A percentile compares a stretch with the other conserved stretches of the same genome.
These are phyloP conservation scores for Sporothrix luriei DNA, from an alignment of 2,329 filamentous ascomycete species.

Conservation along the genomic window DNA sequence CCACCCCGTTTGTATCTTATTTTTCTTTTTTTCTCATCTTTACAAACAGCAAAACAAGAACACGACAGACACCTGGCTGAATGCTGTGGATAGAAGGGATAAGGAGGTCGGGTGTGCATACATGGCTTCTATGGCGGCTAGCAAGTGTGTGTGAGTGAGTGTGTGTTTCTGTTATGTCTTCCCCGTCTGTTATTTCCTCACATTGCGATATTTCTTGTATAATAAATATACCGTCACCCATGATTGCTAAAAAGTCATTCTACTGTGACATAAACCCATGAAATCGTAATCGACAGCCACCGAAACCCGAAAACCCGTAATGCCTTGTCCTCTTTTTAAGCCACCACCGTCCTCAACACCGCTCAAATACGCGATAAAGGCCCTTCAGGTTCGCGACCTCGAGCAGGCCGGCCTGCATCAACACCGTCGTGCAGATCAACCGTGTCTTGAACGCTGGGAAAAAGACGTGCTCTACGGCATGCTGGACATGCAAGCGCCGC, in stretches of 20 bases:
- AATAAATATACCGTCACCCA: conserved; percentile 23
- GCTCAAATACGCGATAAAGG: conserved; percentile 90
- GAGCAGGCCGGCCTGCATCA: conserved; percentile 74
- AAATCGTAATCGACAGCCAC: not conserved
- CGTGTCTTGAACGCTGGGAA: conserved; percentile 87
- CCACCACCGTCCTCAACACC: conserved; percentile 61
- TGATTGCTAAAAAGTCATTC: not conserved
- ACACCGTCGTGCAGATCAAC: conserved; percentile 75
- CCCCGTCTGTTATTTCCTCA: conserved; percentile 30
- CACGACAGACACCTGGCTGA: conserved; percentile 1
- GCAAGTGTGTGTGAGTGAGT: not conserved
- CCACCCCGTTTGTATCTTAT: not conserved
- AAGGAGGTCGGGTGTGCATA: not conserved
- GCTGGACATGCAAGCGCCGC: conserved; percentile 69
- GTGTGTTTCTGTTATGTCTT: conserved; percentile 31
- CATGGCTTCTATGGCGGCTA: conserved; percentile 6
- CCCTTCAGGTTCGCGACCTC: conserved; percentile 93
- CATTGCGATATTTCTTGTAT: conserved; percentile 34
- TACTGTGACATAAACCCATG: not conserved
- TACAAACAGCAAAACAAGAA: conserved; percentile 5
- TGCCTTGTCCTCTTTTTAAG: not conserved
- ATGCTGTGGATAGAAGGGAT: conserved; percentile 4
- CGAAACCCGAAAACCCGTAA: not conserved
- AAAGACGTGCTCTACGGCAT: conserved; percentile 78
- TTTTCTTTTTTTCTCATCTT: conserved; percentile 16